A percentile compares a stretch with the other conserved stretches of the same genome.
Conservation (phyloP, 2,329 filamentous ascomycete species). For the Elsinoe perseae region DNA sequence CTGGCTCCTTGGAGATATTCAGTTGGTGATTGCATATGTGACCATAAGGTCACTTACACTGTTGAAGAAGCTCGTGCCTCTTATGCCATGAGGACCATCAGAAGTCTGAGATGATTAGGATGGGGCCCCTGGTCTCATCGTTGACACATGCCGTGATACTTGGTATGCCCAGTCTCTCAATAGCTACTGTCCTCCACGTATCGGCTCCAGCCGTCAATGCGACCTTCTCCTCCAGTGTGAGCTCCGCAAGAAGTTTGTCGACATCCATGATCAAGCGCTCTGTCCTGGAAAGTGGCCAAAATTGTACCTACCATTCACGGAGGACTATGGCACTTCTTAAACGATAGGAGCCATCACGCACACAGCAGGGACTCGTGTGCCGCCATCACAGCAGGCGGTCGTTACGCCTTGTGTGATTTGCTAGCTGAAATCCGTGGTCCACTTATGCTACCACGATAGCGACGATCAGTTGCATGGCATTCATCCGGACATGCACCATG, state of each 20-base stretch:
- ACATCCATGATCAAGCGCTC: not conserved
- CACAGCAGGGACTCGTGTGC: not conserved
- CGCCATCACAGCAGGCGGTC: not conserved
- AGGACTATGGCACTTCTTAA: not conserved
- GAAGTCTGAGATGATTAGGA: slow-evolving; percentile 35
- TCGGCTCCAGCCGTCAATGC: slow-evolving; percentile 3
- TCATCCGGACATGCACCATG: not conserved
- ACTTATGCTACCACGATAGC: not conserved
- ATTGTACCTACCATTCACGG: not conserved
- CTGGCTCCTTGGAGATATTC: slow-evolving; percentile 30
- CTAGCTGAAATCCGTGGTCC: not conserved
- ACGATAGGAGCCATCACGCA: not conserved
- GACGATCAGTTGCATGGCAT: not conserved
- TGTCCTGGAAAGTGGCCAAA: not conserved
- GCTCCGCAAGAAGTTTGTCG: not conserved
- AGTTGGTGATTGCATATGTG: not conserved
- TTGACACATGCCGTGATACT: not conserved
- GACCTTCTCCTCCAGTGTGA: slow-evolving; percentile 10
- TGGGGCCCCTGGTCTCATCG: not conserved
- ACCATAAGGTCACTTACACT: slow-evolving; percentile 32
- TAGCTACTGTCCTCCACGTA: slow-evolving; percentile 3
- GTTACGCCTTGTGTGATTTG: not conserved
- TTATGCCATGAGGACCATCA: slow-evolving; percentile 63
- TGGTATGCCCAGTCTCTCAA: slow-evolving; percentile 7
- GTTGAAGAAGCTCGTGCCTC: slow-evolving; percentile 62